Evolutionary conservation across 305 asterid species (phyloP).

Genomic region (Fraxinus platypoda): DNA sequence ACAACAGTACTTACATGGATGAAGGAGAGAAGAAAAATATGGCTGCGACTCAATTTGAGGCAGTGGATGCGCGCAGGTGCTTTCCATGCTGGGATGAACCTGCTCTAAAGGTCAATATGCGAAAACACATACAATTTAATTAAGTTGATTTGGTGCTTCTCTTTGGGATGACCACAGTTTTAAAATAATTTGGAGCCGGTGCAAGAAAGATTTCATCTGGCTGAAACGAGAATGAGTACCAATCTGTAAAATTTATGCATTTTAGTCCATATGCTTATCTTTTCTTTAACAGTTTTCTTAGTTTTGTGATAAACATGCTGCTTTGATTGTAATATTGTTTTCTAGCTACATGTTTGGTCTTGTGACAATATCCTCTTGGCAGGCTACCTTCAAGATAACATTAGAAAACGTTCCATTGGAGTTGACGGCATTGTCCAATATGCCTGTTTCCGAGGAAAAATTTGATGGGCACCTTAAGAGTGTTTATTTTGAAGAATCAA

Average conservation of each 20-base stretch:
- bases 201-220: not conserved
- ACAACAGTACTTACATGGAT: constrained; percentile 35
- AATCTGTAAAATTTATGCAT: not conserved
- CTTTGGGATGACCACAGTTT: not conserved
- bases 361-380: not conserved
- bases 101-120: constrained; percentile 30
- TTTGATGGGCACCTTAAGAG: constrained; percentile 28
- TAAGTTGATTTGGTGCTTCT: not conserved
- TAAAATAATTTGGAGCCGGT: not conserved
- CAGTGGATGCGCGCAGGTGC: constrained; percentile 38
- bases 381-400: constrained; percentile 43
- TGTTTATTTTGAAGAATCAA: constrained; percentile 34
- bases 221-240: not conserved
- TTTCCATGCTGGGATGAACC: constrained; percentile 54
- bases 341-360: not conserved
- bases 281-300: no score
- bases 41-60: constrained; percentile 40
- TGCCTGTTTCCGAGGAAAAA: constrained; percentile 38
- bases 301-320: not conserved
- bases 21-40: constrained; percentile 37
- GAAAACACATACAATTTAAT: not conserved
- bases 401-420: constrained; percentile 36
- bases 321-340: not conserved
- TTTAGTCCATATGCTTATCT: not conserved
- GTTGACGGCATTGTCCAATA: constrained; percentile 41